Evolutionary conservation across 306 rosid genomes (phyloP).

Genomic region (Casuarina cunninghamiana): DNA sequence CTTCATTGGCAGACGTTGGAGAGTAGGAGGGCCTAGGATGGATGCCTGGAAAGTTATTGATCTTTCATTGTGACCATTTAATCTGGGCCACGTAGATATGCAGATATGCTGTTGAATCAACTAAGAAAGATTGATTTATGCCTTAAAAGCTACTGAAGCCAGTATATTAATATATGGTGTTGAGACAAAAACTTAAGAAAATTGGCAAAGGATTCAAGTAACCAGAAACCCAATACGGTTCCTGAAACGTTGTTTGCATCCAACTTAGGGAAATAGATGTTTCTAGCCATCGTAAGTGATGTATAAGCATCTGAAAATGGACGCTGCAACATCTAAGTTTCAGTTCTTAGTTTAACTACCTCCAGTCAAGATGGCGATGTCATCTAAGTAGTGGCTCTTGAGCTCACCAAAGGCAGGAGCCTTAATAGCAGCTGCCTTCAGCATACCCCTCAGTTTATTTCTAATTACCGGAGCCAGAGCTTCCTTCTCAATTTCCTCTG

Average conservation of each 20-base stretch:
- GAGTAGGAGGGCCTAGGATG: conserved; percentile 44
- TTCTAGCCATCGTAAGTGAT: background rate
- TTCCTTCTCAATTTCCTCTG: conserved; percentile 81
- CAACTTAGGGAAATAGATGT: background rate
- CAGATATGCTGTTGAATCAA: background rate
- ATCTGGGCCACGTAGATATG: background rate
- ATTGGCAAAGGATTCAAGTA: background rate
- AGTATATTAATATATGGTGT: background rate
- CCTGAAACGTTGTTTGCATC: background rate
- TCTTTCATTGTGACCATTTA: conserved; percentile 37
- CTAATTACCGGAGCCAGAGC: conserved; percentile 87
- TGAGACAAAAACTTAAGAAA: background rate
- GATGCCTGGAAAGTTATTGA: conserved; percentile 50
- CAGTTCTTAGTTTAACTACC: conserved; percentile 51
- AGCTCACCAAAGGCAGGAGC: conserved; percentile 96
- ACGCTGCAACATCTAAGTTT: conserved; percentile 19
- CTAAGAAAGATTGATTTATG: background rate
- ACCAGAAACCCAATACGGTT: background rate
- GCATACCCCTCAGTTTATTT: conserved; percentile 80
- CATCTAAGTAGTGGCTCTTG: conserved; percentile 83
- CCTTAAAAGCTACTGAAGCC: background rate
- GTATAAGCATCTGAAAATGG: conserved; percentile 4
- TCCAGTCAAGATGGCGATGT: conserved; percentile 93
- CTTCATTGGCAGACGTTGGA: conserved; percentile 20
- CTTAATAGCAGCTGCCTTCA: conserved; percentile 83